Evolutionary conservation across 1,139 yeast genomes (phyloP).

Genomic region (Pichia sp.): DNA sequence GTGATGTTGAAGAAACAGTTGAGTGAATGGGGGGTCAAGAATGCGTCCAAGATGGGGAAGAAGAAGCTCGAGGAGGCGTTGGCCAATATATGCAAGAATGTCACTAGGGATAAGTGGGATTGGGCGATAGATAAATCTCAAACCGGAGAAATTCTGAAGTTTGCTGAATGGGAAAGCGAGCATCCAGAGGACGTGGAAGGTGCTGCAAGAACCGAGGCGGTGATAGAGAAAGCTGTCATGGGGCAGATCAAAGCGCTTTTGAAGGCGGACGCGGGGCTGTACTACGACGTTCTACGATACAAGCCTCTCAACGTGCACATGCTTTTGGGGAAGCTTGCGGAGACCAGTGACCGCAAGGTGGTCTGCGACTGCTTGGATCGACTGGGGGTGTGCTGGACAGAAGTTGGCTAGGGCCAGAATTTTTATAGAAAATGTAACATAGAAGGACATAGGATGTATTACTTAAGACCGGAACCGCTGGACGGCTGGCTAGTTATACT

Average conservation of each 20-base stretch:
- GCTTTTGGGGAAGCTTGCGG: constrained; percentile 10
- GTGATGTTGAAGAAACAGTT: constrained; percentile 7
- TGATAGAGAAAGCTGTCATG: not conserved
- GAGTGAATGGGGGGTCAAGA: constrained; percentile 13
- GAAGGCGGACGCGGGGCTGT: constrained; percentile 17
- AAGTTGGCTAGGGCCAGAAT: not conserved
- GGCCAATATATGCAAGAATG: constrained; percentile 51
- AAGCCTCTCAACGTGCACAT: constrained; percentile 25
- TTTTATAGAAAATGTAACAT: too few relatives aligned
- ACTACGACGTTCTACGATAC: constrained; percentile 19
- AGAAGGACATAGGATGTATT: too few relatives aligned
- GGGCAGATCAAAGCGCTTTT: constrained; percentile 17
- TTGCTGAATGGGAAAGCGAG: constrained; percentile 7
- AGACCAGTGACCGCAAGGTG: constrained; percentile 16
- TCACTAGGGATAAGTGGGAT: constrained; percentile 59
- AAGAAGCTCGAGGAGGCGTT: constrained; percentile 2
- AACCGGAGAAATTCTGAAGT: constrained; percentile 1
- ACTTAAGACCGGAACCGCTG: too few relatives aligned
- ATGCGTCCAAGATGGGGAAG: not conserved
- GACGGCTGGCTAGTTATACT: constrained; percentile 20
- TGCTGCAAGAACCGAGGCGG: not conserved
- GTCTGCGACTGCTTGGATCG: constrained; percentile 26
- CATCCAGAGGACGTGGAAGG: constrained; percentile 1
- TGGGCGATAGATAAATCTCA: constrained; percentile 3
- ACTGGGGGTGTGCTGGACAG: constrained; percentile 29